A percentile compares a stretch with the other conserved stretches of the same genome.
These are phyloP conservation scores for Larix sibirica DNA, from an alignment of 83 land plant genomes.

Conservation along the genomic window DNA sequence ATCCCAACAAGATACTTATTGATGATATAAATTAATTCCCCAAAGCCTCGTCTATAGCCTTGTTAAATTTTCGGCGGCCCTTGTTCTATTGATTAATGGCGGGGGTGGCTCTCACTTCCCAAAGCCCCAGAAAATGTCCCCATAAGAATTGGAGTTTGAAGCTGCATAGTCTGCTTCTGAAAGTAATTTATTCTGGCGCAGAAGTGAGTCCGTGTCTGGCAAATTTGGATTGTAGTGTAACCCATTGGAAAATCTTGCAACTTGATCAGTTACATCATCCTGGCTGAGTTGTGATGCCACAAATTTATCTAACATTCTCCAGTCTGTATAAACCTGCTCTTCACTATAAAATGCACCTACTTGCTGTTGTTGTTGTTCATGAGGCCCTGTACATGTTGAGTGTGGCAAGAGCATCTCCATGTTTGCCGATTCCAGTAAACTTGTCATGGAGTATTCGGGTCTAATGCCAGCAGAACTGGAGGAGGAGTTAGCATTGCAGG, in stretches of 20 bases:
- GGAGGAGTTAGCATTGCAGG: constrained; percentile 20
- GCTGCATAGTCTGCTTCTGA: constrained; percentile 2
- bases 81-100: background rate
- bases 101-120: background rate
- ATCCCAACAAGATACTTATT: background rate
- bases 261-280: constrained; percentile 31
- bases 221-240: background rate
- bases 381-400: background rate
- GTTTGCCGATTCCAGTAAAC: background rate
- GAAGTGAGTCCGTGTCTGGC: background rate
- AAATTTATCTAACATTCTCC: constrained; percentile 70
- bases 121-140: constrained; percentile 7
- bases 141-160: constrained; percentile 7
- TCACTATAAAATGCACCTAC: background rate
- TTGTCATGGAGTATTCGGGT: constrained; percentile 22
- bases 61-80: background rate
- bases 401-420: background rate
- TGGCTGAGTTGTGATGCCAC: constrained; percentile 73
- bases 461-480: constrained; percentile 29
- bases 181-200: background rate
- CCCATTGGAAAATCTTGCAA: background rate
- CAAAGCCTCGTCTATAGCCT: background rate
- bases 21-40: background rate
- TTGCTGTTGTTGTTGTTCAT: constrained; percentile 7
- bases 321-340: constrained; percentile 48